Evolutionary conservation across 2,329 filamentous ascomycete genomes (phyloP).

Genomic region (Neofusicoccum sp.): DNA sequence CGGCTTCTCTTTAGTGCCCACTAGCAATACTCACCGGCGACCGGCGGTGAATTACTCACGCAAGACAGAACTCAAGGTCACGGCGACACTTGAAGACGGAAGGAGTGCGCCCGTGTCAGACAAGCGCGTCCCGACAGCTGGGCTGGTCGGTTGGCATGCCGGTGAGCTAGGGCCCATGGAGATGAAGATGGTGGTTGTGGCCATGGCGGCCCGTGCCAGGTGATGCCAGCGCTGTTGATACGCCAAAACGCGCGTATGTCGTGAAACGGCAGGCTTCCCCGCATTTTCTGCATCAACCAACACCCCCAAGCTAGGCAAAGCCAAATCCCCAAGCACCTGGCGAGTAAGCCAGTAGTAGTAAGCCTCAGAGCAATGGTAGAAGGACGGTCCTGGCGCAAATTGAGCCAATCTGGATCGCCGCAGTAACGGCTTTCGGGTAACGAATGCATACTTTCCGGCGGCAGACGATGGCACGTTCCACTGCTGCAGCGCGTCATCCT

Average conservation of each 20-base stretch:
- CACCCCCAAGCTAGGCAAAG: not conserved
- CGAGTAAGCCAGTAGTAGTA: not conserved
- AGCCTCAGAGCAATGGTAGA: conserved; percentile 1
- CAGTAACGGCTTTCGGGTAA: not conserved
- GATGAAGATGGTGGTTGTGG: not conserved
- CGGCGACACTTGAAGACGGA: not conserved
- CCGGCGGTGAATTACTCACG: not conserved
- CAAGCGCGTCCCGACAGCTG: not conserved
- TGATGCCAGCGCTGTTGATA: not conserved
- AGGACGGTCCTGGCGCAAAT: conserved; percentile 8
- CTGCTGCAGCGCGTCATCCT: not conserved
- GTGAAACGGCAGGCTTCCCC: conserved; percentile 15
- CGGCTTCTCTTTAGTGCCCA: not conserved
- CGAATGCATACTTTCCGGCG: not conserved
- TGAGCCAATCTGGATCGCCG: conserved; percentile 6
- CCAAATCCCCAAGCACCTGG: not conserved
- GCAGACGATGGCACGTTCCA: conserved; percentile 14
- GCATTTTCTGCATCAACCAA: conserved; percentile 8
- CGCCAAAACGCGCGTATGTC: not conserved
- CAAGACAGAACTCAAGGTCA: not conserved
- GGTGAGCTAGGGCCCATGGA: conserved; percentile 1
- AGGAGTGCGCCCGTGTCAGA: not conserved
- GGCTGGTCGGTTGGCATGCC: not conserved
- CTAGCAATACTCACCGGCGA: not conserved
- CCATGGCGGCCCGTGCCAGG: not conserved